Conservation (phyloP, 2,329 filamentous ascomycete genomes). For the Aspergillus sclerotialis region DNA sequence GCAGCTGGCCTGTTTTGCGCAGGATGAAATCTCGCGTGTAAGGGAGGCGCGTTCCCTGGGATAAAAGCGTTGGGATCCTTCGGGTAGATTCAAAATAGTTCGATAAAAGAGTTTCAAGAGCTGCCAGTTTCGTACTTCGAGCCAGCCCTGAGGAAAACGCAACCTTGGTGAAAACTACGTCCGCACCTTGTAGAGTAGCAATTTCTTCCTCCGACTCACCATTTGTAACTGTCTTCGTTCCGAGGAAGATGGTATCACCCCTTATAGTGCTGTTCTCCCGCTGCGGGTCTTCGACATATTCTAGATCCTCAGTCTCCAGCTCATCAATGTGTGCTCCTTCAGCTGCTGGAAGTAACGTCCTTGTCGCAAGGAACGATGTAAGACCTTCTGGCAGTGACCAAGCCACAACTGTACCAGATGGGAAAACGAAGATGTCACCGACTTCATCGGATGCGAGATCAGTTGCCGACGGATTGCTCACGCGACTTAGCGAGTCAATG, state of each 20-base stretch:
- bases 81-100: constrained; percentile 84
- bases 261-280: constrained; percentile 70
- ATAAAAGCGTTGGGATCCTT: constrained; percentile 70
- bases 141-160: constrained; percentile 94
- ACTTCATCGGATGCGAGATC: constrained; percentile 40
- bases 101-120: constrained; percentile 74
- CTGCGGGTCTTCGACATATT: constrained; percentile 69
- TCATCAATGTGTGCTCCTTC: constrained; percentile 63
- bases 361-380: constrained; percentile 61
- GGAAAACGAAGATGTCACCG: constrained; percentile 92
- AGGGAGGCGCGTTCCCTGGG: constrained; percentile 56
- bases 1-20: constrained; percentile 85
- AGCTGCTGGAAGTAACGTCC: constrained; percentile 67
- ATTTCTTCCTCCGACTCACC: constrained; percentile 15
- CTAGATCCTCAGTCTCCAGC: constrained; percentile 81
- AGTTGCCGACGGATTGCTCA: constrained; percentile 32
- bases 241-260: constrained; percentile 83
- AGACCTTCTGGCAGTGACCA: constrained; percentile 80
- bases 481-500: constrained; percentile 39
- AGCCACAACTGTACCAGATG: constrained; percentile 84
- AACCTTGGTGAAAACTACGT: constrained; percentile 79
- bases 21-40: constrained; percentile 73
- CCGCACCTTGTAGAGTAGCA: constrained; percentile 34
- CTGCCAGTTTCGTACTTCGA: constrained; percentile 85
- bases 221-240: constrained; percentile 53